phyloP scores from a whole-genome alignment of 371 early-diverging fungal species.

The Mortierella sp. region DNA sequence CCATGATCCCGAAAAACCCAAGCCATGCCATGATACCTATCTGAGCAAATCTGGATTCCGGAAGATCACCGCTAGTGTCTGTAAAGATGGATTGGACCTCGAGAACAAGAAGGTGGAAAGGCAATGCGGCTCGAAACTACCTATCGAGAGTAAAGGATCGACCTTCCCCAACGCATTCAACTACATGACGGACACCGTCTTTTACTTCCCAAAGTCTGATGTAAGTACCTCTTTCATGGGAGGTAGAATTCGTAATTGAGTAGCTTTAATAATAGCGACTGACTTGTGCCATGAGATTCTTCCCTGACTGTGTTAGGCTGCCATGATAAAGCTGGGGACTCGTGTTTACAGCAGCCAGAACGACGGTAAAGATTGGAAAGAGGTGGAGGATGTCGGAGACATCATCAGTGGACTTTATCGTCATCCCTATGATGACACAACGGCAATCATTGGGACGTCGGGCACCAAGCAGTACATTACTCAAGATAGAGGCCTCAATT shows the following conservation, averaged over 20 bases:
- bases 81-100: constrained; percentile 75
- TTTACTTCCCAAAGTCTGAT: constrained; percentile 67
- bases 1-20: constrained; percentile 77
- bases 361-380: constrained; percentile 82
- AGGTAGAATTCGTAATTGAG: background rate
- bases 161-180: constrained; percentile 24
- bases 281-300: background rate
- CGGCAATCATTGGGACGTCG: constrained; percentile 74
- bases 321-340: constrained; percentile 56
- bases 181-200: constrained; percentile 53
- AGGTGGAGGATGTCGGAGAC: constrained; percentile 47
- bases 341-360: constrained; percentile 76
- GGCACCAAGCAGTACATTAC: constrained; percentile 73
- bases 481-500: constrained; percentile 75
- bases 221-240: constrained; percentile 18
- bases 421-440: constrained; percentile 77
- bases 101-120: constrained; percentile 67
- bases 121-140: constrained; percentile 60
- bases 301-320: constrained; percentile 11
- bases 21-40: constrained; percentile 68
- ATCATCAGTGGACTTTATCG: constrained; percentile 68
- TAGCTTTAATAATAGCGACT: background rate
- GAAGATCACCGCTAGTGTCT: constrained; percentile 67
- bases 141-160: constrained; percentile 28
- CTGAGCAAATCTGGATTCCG: constrained; percentile 80